Evolutionary conservation across 352 stramenopile genomes (phyloP), one percentile per base, ranked within the genome.

Genomic region (Phytopythium helicoides): DNA sequence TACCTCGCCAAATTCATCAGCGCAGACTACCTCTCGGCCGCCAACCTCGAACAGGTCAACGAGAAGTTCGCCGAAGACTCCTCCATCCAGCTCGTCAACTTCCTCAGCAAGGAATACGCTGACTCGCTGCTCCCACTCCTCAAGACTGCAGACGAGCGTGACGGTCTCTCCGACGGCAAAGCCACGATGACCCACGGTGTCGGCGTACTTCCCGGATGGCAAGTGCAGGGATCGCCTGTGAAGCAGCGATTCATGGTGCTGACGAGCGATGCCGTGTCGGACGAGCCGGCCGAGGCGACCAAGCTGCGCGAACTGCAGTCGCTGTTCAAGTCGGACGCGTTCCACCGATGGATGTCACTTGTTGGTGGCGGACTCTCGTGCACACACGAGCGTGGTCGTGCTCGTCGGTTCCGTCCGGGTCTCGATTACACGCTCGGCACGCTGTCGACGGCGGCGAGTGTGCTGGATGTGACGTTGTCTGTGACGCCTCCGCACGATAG

Each of bases 351-450:
- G 62, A 49, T 92, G 0, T 65, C 60, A 16, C 56, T 54, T 16
- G 38, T 89, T 16, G 81, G 86, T 14, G 76, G 78, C 36, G 60
- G 28, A 9, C 28, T 74, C 12, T 62, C 63, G 21, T 50, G 56
- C 15, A 65, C 75, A 15, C 76, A 72, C 11, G 52, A 78, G 37
- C 63, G 73, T 14, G 69, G 70, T 16, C 46, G 72, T 37, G 79
- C 90, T 36, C 72, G 92, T 44, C 72, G 88, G 12, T 97, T 98
- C 62, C 80, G 92, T 3, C 75, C 87, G 8, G 92, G 92, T 6
- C 66, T 97, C 25, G 92, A 98, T 67, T 98, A 97, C 63, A 97
- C 89, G 12, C 82, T 98, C 34, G 89, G 87, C 14, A 66, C 58
- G 41, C 58, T 49, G 46, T 66, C 58, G 18, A 56, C 35, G 25